Evolutionary conservation across 2,329 filamentous ascomycete genomes (phyloP), one percentile per base, ranked within the genome.

Genomic region (Cytospora piceae): DNA sequence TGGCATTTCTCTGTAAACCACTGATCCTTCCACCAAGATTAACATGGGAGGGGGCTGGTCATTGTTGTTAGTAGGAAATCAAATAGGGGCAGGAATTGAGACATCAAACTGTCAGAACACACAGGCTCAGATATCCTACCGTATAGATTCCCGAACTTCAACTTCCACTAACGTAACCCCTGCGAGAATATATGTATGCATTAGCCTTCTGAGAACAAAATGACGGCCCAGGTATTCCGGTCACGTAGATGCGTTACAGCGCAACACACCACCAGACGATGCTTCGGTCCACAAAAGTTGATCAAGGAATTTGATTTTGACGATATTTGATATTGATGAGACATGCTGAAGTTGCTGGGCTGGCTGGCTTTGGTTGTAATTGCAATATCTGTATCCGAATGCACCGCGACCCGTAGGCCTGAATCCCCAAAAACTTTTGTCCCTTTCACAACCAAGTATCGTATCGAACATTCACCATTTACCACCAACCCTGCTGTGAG

Each of bases 401-500:
- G 39, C 54, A 34, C 24, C 29, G 53, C 54, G 22, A 56, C 42
- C 60, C 37, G 27, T 37, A 32, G 56, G 55, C 37, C 46, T 49
- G 49, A 57, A 31, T 51, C 39, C 46, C 60, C 27, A 46, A 61
- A 55, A 55, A 57, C 60, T 63, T 63, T 63, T 57, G 37, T 51
- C 29, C 39, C 3, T 15, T 32, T 49, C 22, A 20, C 15, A 49
- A 51, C 14, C 29, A 57, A 15, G 20, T 51, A 22, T 49, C n/a
- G 46, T 32, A n/a, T 27, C 52, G n/a, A 55, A 42, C 53, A 29
- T 29, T 31, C 37, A 55, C 17, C 7, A 14, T 34, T 64, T 52
- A 66, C 51, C 65, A 60, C 56, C 56, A 22, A 12, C 12, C 31
- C 32, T 57, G 31, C 27, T 55, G 56, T 49, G 27, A 24, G 31